phyloP scores from a whole-genome alignment of 2,329 filamentous ascomycete genomes.

The Pseudopithomyces maydicus region DNA sequence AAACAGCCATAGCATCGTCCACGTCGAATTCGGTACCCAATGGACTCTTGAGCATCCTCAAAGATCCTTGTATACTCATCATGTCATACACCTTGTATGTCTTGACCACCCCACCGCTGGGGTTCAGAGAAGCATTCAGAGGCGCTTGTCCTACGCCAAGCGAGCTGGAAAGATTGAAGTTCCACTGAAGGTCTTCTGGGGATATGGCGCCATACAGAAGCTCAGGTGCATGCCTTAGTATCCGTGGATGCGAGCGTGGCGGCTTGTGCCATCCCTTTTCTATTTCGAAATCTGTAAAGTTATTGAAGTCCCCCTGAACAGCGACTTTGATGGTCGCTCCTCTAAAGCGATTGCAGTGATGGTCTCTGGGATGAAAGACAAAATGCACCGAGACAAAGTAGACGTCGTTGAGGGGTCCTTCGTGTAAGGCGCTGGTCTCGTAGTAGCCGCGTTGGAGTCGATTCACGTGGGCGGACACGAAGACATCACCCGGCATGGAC shows the following conservation, averaged over 20 bases:
- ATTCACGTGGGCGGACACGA: constrained; percentile 56
- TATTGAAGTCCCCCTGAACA: constrained; percentile 33
- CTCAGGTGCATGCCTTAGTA: constrained; percentile 58
- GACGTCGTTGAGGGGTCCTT: constrained; percentile 48
- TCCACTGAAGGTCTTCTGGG: constrained; percentile 56
- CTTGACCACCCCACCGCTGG: constrained; percentile 47
- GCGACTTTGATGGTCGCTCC: constrained; percentile 52
- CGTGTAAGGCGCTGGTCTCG: constrained; percentile 50
- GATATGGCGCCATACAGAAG: constrained; percentile 55
- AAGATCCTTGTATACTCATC: constrained; percentile 56
- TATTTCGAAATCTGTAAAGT: constrained; percentile 7
- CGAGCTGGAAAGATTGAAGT: constrained; percentile 53
- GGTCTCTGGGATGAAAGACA: constrained; percentile 55
- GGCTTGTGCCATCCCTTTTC: constrained; percentile 17
- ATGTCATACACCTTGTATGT: constrained; percentile 55
- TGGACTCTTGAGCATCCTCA: constrained; percentile 47
- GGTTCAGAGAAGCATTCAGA: constrained; percentile 48
- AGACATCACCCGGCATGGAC: constrained; percentile 53
- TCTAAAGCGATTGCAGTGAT: constrained; percentile 52
- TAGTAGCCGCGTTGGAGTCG: constrained; percentile 57
- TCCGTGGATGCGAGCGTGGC: constrained; percentile 43
- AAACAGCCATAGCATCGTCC: constrained; percentile 54
- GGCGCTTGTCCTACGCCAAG: constrained; percentile 54
- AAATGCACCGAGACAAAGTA: constrained; percentile 57
- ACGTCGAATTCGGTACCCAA: constrained; percentile 45